Conservation (phyloP, 345 rosid genomes). For the Pistacia vera region DNA sequence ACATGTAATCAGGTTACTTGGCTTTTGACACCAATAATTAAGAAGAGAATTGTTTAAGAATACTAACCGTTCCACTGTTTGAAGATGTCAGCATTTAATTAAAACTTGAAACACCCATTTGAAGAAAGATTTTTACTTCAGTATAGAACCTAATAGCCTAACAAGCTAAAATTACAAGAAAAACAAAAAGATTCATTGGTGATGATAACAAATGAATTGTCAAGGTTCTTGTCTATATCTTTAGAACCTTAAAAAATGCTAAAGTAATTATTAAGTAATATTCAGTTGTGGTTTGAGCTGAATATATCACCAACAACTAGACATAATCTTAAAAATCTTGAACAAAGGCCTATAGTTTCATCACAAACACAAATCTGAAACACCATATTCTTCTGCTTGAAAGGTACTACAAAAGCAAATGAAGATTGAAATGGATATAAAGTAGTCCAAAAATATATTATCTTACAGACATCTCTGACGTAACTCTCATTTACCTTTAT, state of each 20-base stretch:
- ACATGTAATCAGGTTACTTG: neutral
- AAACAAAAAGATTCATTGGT: neutral
- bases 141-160: neutral
- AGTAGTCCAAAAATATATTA: neutral
- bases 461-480: neutral
- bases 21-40: neutral
- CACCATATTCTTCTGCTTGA: neutral
- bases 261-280: no score
- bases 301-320: neutral
- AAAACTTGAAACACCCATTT: neutral
- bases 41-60: slow-evolving; percentile 1
- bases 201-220: neutral
- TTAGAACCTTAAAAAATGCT: neutral
- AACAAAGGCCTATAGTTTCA: neutral
- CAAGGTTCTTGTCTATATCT: neutral
- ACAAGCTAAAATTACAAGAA: neutral
- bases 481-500: slow-evolving; percentile 61
- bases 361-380: neutral
- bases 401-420: neutral
- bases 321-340: slow-evolving; percentile 2
- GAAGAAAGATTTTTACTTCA: neutral
- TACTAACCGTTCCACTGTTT: neutral
- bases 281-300: neutral
- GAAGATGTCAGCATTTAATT: neutral
- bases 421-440: neutral